Conservation (phyloP, 1,284 basidiomycete genomes). For the Ganoderma multipileum region DNA sequence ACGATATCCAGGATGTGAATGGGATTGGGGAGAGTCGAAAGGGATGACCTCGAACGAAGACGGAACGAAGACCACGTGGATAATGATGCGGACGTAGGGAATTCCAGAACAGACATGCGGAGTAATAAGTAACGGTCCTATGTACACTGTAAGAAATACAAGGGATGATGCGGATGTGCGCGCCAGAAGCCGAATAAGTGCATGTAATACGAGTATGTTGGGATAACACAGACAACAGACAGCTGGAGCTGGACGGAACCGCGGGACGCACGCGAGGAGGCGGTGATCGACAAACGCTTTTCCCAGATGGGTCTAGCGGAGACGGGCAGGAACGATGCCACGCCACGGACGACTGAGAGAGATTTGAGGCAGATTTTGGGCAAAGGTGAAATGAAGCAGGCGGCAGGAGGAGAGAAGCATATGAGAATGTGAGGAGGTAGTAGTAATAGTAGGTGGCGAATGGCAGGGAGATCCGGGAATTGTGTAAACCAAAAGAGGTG, state of each 20-base stretch:
- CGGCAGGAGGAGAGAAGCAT: background rate
- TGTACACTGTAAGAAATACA: conserved; percentile 11
- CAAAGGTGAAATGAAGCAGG: conserved; percentile 9
- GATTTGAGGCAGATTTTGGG: background rate
- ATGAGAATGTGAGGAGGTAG: background rate
- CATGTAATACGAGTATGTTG: conserved; percentile 9
- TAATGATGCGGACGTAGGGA: background rate
- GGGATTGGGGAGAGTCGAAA: background rate
- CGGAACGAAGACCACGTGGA: background rate
- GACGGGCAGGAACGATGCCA: background rate
- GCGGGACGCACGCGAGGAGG: background rate
- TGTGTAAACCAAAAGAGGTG: conserved; percentile 23
- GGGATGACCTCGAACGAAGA: background rate
- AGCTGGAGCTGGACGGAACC: background rate
- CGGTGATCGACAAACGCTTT: background rate
- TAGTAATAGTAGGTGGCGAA: background rate
- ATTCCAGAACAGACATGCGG: conserved; percentile 2
- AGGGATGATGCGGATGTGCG: background rate
- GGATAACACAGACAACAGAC: conserved; percentile 5
- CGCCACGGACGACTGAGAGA: background rate
- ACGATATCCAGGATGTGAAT: background rate
- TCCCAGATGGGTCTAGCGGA: background rate
- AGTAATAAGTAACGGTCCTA: background rate
- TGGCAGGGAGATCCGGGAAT: conserved; percentile 9
- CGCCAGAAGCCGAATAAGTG: conserved; percentile 6